Evolutionary conservation across 2,329 filamentous ascomycete genomes (phyloP).

Genomic region (Cladorrhinum sp.): DNA sequence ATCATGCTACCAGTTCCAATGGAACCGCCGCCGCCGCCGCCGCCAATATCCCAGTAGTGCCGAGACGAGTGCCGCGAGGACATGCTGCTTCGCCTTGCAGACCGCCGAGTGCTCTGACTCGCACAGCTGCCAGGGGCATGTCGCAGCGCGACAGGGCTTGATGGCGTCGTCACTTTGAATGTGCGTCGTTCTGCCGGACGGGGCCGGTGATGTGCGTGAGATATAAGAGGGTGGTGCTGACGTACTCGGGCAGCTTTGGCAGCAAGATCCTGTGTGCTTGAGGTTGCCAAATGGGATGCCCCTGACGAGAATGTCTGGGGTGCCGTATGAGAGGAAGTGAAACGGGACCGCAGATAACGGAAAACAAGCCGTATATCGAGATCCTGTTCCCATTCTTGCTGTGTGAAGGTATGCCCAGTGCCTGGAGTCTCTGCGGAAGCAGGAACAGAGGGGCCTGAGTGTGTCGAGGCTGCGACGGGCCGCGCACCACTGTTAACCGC

Average conservation of each 20-base stretch:
- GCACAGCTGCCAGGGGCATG: slow-evolving; percentile 67
- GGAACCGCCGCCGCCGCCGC: slow-evolving; percentile 42
- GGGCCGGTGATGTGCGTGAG: slow-evolving; percentile 36
- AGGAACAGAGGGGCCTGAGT: slow-evolving; percentile 8
- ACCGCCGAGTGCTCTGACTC: slow-evolving; percentile 80
- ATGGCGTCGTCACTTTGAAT: slow-evolving; percentile 53
- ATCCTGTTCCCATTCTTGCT: slow-evolving; percentile 92
- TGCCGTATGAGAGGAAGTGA: slow-evolving; percentile 54
- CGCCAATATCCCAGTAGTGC: slow-evolving; percentile 91
- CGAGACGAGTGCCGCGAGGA: slow-evolving; percentile 77
- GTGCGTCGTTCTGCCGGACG: slow-evolving; percentile 52
- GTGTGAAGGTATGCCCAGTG: slow-evolving; percentile 43
- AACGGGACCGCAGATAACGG: slow-evolving; percentile 75
- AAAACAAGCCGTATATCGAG: slow-evolving; percentile 91
- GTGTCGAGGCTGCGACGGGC: slow-evolving; percentile 16
- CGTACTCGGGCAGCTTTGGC: slow-evolving; percentile 80
- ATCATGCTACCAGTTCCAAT: slow-evolving; percentile 72
- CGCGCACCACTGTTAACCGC: slow-evolving; percentile 37
- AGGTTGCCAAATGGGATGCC: slow-evolving; percentile 46
- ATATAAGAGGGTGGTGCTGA: slow-evolving; percentile 84
- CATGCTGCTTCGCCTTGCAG: slow-evolving; percentile 62
- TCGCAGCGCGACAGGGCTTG: slow-evolving; percentile 46
- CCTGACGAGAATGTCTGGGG: slow-evolving; percentile 42
- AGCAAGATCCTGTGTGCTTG: slow-evolving; percentile 61
- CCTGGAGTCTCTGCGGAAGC: slow-evolving; percentile 13